Base-by-base conservation (phyloP, 805 yeast species). In the Wickerhamomyces tratensis region DNA sequence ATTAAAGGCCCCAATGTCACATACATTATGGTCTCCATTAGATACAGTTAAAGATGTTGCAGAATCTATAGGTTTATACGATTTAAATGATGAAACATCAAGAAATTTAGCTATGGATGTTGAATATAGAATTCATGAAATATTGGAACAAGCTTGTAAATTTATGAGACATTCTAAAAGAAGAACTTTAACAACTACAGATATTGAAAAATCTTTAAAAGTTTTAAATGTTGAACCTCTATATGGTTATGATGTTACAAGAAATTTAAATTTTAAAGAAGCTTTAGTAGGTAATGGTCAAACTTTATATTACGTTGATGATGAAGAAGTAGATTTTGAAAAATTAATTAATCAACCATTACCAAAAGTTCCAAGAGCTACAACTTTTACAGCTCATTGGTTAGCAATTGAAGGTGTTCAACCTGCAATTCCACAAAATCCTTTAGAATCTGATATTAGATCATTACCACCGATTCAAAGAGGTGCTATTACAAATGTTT, bases 361-460 rank as follows among this genome's bases (percentile, higher is more conserved):
- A 46, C 99, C 99, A 6, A 86, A 83, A 54, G 95, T 94, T 4
- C 98, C 99, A 5, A 74, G 98, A 45, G 80, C 82, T 46, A 82
- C 95, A 3, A 82, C 96, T 1, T 89, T 86, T 61, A 88, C 98
- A 0, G 95, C 97, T 6, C 95, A 85, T 59, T 91, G 98, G 98
- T 70, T 94, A 31, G 98, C 98, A 0, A 86, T 93, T 42, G 99
- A 93, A 63, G 99, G 99, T 44, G 95, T 93, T 8, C 99, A 93
- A 58, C 98, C 99, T 1, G 82, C 93, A 31, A 91, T 93, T 43
- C 95, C 97, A 2, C 98, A 94, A 63, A 93, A 93, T 64, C 99
- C 99, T 25, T 59, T 67, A 15, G 74, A 82, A 40, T 71, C 78
- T 40, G 97, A 89, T 51, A 81, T 91, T 47, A 79, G 80, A 57